phyloP scores from a whole-genome alignment of 371 early-diverging fungal species.

The Mucor piriformis region DNA sequence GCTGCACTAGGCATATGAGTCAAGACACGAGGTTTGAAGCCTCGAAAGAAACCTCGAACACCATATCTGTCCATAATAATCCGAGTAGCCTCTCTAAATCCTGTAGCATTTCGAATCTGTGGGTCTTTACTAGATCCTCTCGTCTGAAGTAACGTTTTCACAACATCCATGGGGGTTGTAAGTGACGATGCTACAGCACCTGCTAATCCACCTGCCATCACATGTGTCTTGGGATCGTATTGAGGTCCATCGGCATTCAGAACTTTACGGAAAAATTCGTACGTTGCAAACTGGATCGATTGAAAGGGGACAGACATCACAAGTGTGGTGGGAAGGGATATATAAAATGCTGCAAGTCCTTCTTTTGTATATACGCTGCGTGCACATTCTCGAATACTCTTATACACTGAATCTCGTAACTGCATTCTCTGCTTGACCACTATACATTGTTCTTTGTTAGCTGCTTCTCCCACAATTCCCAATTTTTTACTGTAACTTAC shows the following conservation, averaged over 20 bases:
- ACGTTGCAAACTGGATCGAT: slow-evolving; percentile 88
- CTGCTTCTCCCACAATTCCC: too few species aligned
- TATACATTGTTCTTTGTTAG: too few species aligned
- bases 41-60: slow-evolving; percentile 78
- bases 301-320: slow-evolving; percentile 95
- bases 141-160: slow-evolving; percentile 93
- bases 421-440: slow-evolving; percentile 98
- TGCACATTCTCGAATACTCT: slow-evolving; percentile 73
- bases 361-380: slow-evolving; percentile 69
- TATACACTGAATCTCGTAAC: slow-evolving; percentile 68
- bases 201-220: slow-evolving; percentile 86
- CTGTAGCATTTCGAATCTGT: slow-evolving; percentile 69
- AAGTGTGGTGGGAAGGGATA: slow-evolving; percentile 93
- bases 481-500: too few species aligned
- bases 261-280: slow-evolving; percentile 76
- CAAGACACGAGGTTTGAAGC: slow-evolving; percentile 81
- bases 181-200: slow-evolving; percentile 88
- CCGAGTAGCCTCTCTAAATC: slow-evolving; percentile 70
- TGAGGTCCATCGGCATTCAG: slow-evolving; percentile 69
- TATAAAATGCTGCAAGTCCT: slow-evolving; percentile 89
- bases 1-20: slow-evolving; percentile 93
- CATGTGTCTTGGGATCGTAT: slow-evolving; percentile 88
- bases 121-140: slow-evolving; percentile 74
- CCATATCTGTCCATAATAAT: slow-evolving; percentile 82
- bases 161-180: slow-evolving; percentile 95